Evolutionary conservation across 257 asterid species (phyloP).

Genomic region (Linderniella brevidens): DNA sequence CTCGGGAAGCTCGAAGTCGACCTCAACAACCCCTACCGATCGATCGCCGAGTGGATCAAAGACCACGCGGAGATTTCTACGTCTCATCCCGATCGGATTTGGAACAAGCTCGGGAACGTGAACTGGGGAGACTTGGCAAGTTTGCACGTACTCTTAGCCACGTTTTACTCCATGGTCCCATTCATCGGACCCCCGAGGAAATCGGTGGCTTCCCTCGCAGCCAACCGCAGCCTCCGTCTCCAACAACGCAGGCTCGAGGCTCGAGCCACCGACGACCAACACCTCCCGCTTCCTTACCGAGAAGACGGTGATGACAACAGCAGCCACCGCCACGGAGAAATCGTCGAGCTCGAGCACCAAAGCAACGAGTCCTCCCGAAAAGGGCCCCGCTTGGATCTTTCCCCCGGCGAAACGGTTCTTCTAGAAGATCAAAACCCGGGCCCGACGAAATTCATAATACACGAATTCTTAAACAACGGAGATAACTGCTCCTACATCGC

Average conservation of each 20-base stretch:
- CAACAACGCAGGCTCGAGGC: constrained; percentile 52
- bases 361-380: constrained; percentile 15
- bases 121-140: constrained; percentile 82
- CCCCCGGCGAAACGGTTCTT: constrained; percentile 34
- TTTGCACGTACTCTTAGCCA: constrained; percentile 47
- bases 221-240: constrained; percentile 56
- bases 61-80: constrained; percentile 42
- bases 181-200: constrained; percentile 70
- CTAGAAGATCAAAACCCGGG: constrained; percentile 55
- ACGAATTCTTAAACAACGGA: constrained; percentile 27
- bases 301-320: constrained; percentile 11
- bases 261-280: constrained; percentile 16
- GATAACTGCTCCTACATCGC: constrained; percentile 36
- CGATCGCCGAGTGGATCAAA: constrained; percentile 57
- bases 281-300: constrained; percentile 17
- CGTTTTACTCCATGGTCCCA: constrained; percentile 44
- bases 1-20: constrained; percentile 55
- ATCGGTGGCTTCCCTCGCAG: constrained; percentile 58
- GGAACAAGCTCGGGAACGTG: constrained; percentile 84
- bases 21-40: constrained; percentile 40
- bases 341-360: constrained; percentile 30
- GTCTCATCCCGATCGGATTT: constrained; percentile 44
- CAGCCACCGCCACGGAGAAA: constrained; percentile 21
- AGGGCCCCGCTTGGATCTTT: constrained; percentile 29
- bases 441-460: constrained; percentile 36